Percentiles rank a stretch among this genome's conserved stretches.
These are phyloP conservation scores for Besnoitia besnoiti DNA, from an alignment of 169 alveolate genomes.

Conservation along the genomic window DNA sequence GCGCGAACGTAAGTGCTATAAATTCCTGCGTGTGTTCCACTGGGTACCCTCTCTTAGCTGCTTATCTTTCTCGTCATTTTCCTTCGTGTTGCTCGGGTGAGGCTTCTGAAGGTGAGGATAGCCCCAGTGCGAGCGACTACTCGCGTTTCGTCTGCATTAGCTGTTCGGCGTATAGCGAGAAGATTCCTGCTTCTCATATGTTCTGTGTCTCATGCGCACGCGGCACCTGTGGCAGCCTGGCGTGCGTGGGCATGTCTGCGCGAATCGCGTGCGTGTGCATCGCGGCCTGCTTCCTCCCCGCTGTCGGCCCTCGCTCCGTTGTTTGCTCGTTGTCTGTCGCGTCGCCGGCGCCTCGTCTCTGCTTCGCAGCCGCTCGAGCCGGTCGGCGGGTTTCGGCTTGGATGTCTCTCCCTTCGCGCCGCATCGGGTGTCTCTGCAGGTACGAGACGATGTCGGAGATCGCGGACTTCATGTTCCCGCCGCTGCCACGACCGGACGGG, in stretches of 20 bases:
- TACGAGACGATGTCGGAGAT: constrained; percentile 68
- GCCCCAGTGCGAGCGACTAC: no score
- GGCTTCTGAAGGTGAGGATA: no score
- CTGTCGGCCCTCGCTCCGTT: neutral
- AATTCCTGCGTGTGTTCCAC: neutral
- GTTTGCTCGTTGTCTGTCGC: neutral
- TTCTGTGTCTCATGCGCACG: no score
- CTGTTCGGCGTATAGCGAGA: no score
- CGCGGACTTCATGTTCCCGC: constrained; percentile 70
- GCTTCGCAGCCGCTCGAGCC: neutral
- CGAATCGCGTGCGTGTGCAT: no score
- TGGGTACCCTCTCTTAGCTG: no score
- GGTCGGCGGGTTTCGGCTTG: neutral
- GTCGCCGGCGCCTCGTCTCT: neutral
- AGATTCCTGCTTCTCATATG: no score
- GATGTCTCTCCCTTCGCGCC: neutral
- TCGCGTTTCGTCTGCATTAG: no score
- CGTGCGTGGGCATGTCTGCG: no score
- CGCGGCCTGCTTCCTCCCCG: neutral
- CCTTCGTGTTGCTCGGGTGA: neutral
- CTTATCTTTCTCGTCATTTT: neutral
- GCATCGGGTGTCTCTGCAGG: constrained; percentile 29
- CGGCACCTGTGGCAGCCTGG: no score
- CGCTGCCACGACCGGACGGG: constrained; percentile 34
- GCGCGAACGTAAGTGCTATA: constrained; percentile 81